Evolutionary conservation across 177 flowering plant species (phyloP).

Genomic region (Vitis hybrid): DNA sequence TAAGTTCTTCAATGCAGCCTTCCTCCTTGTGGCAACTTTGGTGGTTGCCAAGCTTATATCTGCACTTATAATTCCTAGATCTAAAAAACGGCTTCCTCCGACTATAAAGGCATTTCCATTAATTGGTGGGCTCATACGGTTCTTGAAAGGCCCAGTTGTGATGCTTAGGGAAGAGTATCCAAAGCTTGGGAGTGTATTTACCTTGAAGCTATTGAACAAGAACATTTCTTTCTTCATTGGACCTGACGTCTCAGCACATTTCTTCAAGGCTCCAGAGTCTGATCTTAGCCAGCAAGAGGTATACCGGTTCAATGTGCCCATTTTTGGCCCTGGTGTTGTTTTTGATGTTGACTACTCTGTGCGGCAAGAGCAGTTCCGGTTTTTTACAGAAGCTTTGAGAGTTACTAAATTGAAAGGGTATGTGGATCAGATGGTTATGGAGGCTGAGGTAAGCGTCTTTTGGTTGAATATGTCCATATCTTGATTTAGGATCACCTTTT

Average conservation of each 20-base stretch:
- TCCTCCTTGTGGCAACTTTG: constrained; percentile 62
- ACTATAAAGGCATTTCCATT: constrained; percentile 58
- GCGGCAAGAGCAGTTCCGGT: constrained; percentile 94
- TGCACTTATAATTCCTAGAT: constrained; percentile 46
- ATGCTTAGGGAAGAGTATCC: constrained; percentile 91
- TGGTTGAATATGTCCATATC: no score
- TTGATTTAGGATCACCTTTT: no score
- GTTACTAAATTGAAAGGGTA: constrained; percentile 81
- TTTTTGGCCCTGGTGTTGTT: constrained; percentile 97
- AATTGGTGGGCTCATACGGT: constrained; percentile 71
- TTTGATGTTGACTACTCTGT: constrained; percentile 91
- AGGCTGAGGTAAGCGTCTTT: constrained; percentile 65
- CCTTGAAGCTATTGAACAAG: constrained; percentile 61
- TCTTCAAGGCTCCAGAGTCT: constrained; percentile 91
- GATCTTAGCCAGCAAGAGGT: constrained; percentile 99
- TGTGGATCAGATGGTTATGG: constrained; percentile 94
- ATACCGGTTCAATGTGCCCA: constrained; percentile 95
- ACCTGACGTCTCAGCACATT: constrained; percentile 88
- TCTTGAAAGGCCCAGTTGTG: constrained; percentile 87
- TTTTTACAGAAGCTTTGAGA: constrained; percentile 86
- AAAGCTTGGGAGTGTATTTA: constrained; percentile 90
- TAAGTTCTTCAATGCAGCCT: constrained; percentile 51
- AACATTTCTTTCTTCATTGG: constrained; percentile 72
- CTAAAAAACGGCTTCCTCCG: constrained; percentile 78
- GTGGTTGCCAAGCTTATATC: constrained; percentile 69